Conservation (phyloP, 2,329 filamentous ascomycete species). For the Neonectria faginata region DNA sequence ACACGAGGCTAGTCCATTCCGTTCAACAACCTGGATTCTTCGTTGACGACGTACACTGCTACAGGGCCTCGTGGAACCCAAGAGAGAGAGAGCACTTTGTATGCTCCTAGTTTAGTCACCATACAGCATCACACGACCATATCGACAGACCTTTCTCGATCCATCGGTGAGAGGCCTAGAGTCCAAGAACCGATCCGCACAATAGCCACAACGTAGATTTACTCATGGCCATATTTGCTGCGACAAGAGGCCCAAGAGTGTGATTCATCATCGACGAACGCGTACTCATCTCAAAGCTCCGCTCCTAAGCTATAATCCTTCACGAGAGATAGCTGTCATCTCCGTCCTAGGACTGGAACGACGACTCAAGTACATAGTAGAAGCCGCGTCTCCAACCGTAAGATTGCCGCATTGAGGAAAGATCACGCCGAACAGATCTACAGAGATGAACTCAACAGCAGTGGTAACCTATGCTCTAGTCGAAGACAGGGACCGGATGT, state of each 20-base stretch:
- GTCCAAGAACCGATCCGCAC: not conserved
- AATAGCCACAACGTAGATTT: not conserved
- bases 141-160: not conserved
- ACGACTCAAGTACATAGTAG: not conserved
- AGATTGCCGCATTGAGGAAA: conserved; percentile 8
- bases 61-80: not conserved
- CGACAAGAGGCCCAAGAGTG: not conserved
- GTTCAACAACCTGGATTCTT: not conserved
- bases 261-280: conserved; percentile 22
- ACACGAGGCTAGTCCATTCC: too few relatives aligned
- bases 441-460: conserved; percentile 1
- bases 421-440: conserved; percentile 6
- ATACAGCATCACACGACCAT: not conserved
- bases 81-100: not conserved
- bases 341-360: conserved; percentile 1
- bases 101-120: not conserved
- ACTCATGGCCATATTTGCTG: not conserved
- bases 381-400: conserved; percentile 10
- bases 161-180: not conserved
- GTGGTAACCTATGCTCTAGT: not conserved
- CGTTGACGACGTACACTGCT: not conserved
- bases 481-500: not conserved
- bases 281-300: conserved; percentile 28
- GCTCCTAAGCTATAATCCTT: conserved; percentile 2
- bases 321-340: not conserved